phyloP scores from a whole-genome alignment of 2,329 filamentous ascomycete species.

The Penicillium sp. region DNA sequence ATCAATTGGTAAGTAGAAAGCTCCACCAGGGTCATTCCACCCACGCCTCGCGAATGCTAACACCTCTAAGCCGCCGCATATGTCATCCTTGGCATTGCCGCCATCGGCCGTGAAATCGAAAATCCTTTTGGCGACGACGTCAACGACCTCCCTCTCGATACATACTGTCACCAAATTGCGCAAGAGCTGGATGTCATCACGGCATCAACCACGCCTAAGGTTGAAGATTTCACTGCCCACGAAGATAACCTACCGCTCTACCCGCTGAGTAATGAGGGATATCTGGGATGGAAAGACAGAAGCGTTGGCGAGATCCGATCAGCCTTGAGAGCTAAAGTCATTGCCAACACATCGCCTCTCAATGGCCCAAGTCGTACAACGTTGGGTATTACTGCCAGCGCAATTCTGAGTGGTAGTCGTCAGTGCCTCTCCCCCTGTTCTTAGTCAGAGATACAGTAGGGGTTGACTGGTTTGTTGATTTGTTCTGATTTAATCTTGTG shows the following conservation, averaged over 20 bases:
- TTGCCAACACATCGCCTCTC: conserved; percentile 14
- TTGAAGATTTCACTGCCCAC: conserved; percentile 52
- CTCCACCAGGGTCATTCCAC: neutral
- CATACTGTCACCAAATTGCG: conserved; percentile 75
- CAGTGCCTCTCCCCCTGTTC: neutral
- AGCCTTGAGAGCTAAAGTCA: conserved; percentile 44
- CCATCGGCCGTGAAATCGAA: conserved; percentile 81
- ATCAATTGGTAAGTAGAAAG: neutral
- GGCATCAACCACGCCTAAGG: conserved; percentile 57
- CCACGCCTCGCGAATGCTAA: conserved; percentile 29
- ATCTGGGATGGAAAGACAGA: conserved; percentile 53
- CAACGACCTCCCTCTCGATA: conserved; percentile 77
- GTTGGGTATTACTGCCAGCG: neutral
- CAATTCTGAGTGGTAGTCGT: neutral
- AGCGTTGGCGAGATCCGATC: conserved; percentile 52
- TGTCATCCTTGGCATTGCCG: conserved; percentile 77
- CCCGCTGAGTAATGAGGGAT: conserved; percentile 50
- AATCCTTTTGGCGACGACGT: conserved; percentile 84
- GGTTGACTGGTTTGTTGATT: neutral
- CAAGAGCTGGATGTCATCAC: conserved; percentile 76
- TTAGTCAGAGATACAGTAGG: neutral
- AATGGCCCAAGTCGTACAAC: neutral
- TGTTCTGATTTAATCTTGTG: neutral
- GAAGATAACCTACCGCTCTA: conserved; percentile 44
- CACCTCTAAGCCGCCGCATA: conserved; percentile 64